Conservation (phyloP, 78 protist genomes). For the Monosiga brevicollis region DNA sequence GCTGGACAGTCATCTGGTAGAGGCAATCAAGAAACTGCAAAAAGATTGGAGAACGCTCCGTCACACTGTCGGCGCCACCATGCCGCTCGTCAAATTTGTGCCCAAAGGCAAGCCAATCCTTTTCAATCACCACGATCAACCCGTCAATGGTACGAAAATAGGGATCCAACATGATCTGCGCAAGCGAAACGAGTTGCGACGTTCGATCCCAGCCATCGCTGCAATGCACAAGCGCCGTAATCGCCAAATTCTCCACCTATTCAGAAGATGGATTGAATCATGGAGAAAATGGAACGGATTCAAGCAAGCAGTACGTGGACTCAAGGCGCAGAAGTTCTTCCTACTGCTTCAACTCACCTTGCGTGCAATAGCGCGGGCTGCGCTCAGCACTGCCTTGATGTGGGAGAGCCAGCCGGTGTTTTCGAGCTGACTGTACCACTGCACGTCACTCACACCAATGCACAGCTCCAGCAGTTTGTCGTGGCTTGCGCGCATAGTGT, state of each 20-base stretch:
- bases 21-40: constrained; percentile 86
- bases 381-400: background rate
- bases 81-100: constrained; percentile 64
- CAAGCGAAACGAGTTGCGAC: constrained; percentile 59
- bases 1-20: constrained; percentile 53
- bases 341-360: background rate
- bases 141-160: constrained; percentile 79
- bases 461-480: constrained; percentile 1
- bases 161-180: constrained; percentile 69
- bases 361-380: background rate
- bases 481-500: constrained; percentile 44
- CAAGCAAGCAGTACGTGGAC: background rate
- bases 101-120: constrained; percentile 87
- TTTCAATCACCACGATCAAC: constrained; percentile 69
- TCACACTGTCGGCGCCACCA: background rate
- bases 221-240: constrained; percentile 67
- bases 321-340: background rate
- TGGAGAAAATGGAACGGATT: background rate
- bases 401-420: background rate
- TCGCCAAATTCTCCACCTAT: background rate
- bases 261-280: background rate
- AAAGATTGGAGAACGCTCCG: constrained; percentile 72
- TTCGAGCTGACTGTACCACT: background rate
- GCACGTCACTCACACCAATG: background rate
- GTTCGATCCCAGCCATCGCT: constrained; percentile 97